phyloP scores from a whole-genome alignment of 225 moss, liverwort and hornwort genomes.

The Anthoceros angustus region DNA sequence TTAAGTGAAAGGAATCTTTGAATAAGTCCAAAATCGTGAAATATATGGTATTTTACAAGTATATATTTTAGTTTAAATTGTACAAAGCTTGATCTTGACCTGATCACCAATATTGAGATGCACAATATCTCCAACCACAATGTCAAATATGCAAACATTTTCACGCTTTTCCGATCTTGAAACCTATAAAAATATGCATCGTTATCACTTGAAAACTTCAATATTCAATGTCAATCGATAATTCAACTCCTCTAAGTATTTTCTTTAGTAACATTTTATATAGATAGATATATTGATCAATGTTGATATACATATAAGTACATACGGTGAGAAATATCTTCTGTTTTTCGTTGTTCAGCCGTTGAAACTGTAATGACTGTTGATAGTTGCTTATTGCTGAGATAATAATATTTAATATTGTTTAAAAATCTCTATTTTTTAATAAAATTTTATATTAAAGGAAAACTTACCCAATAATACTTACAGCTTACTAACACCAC shows the following conservation, averaged over 20 bases:
- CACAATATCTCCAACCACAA: conserved; percentile 83
- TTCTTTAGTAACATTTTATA: too few species aligned
- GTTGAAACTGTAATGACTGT: conserved; percentile 61
- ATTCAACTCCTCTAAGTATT: conserved; percentile 3
- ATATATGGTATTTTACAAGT: not conserved
- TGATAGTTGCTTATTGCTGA: conserved; percentile 64
- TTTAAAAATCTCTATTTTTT: not conserved
- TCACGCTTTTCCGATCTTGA: conserved; percentile 51
- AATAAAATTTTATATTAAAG: not conserved
- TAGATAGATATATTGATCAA: too few species aligned
- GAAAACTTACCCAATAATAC: not conserved
- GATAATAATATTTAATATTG: conserved; percentile 16
- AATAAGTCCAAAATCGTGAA: not conserved
- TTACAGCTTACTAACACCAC: conserved; percentile 75
- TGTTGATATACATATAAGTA: conserved; percentile 29
- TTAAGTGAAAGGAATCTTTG: too few species aligned
- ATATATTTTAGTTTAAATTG: not conserved
- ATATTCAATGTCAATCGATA: too few species aligned
- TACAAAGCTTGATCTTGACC: not conserved
- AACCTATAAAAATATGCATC: conserved; percentile 45
- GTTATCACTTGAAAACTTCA: too few species aligned
- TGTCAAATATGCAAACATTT: conserved; percentile 74
- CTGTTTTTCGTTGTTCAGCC: conserved; percentile 70
- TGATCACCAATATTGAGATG: conserved; percentile 50
- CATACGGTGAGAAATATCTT: conserved; percentile 72